These are phyloP conservation scores for Aphanocladium album DNA, from an alignment of 2,329 filamentous ascomycete genomes.

Conservation along the genomic window DNA sequence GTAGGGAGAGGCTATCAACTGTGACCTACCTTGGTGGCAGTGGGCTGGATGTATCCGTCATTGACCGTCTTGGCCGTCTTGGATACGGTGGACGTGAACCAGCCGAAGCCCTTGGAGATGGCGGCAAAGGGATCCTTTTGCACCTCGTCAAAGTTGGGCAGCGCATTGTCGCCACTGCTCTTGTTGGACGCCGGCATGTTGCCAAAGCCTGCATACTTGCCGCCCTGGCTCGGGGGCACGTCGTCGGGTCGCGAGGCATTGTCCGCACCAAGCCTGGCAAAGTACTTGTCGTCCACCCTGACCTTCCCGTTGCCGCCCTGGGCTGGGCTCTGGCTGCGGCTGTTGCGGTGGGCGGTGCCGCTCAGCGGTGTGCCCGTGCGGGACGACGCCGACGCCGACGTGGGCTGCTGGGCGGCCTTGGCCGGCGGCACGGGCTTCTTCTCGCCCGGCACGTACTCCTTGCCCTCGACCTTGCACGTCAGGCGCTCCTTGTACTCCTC, in stretches of 20 bases:
- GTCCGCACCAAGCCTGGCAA: constrained; percentile 75
- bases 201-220: constrained; percentile 89
- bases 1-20: too few species aligned
- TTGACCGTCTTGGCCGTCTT: constrained; percentile 92
- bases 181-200: constrained; percentile 59
- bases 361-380: constrained; percentile 33
- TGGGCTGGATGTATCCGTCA: constrained; percentile 86
- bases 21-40: constrained; percentile 68
- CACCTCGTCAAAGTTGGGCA: constrained; percentile 78
- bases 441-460: constrained; percentile 74
- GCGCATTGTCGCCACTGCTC: constrained; percentile 34
- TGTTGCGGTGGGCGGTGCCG: constrained; percentile 37
- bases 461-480: constrained; percentile 79
- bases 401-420: constrained; percentile 19
- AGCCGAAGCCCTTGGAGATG: constrained; percentile 87
- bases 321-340: constrained; percentile 35
- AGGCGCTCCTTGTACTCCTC: constrained; percentile 95
- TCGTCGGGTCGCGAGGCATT: constrained; percentile 72
- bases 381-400: constrained; percentile 30
- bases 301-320: constrained; percentile 40
- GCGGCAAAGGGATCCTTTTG: constrained; percentile 87
- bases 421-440: constrained; percentile 41
- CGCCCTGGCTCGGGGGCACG: constrained; percentile 82
- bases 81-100: constrained; percentile 81
- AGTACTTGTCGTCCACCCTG: constrained; percentile 80